Evolutionary conservation across 495 filamentous ascomycete genomes (phyloP).

Genomic region (Bacidia rubella): DNA sequence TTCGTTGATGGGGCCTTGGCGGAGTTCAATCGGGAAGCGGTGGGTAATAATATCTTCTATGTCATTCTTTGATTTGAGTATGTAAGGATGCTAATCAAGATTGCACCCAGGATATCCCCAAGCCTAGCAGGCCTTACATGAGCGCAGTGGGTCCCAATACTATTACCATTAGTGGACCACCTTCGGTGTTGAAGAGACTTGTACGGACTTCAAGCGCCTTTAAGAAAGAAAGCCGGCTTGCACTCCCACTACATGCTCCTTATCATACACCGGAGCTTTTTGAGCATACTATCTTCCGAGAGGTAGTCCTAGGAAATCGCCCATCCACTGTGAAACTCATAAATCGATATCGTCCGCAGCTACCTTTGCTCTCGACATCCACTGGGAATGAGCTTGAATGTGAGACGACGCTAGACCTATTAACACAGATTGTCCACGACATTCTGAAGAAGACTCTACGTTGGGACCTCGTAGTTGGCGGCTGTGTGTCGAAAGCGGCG

Average conservation of each 20-base stretch:
- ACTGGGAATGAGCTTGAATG: background rate
- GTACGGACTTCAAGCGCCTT: slow-evolving; percentile 21
- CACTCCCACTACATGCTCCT: background rate
- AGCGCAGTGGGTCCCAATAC: slow-evolving; percentile 26
- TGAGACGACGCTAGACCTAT: background rate
- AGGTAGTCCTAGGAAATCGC: background rate
- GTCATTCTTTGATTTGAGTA: background rate
- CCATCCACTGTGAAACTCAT: background rate
- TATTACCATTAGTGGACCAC: slow-evolving; percentile 32
- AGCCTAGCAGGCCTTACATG: slow-evolving; percentile 25
- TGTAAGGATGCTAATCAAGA: slow-evolving; percentile 7
- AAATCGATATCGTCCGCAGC: background rate
- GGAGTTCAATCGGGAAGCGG: background rate
- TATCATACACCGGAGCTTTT: background rate
- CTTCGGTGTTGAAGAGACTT: slow-evolving; percentile 13
- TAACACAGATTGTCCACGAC: slow-evolving; percentile 6
- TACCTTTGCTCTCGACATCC: background rate
- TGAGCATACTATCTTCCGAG: slow-evolving; percentile 35
- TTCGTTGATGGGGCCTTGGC: background rate
- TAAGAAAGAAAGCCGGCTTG: slow-evolving; percentile 35
- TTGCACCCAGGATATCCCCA: background rate
- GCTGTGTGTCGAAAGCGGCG: background rate
- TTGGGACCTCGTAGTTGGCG: slow-evolving; percentile 3
- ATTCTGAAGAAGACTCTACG: slow-evolving; percentile 3
- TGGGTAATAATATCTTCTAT: too few relatives aligned